Evolutionary conservation across 2,329 filamentous ascomycete genomes (phyloP).

Genomic region (Sporothrix schenckii): DNA sequence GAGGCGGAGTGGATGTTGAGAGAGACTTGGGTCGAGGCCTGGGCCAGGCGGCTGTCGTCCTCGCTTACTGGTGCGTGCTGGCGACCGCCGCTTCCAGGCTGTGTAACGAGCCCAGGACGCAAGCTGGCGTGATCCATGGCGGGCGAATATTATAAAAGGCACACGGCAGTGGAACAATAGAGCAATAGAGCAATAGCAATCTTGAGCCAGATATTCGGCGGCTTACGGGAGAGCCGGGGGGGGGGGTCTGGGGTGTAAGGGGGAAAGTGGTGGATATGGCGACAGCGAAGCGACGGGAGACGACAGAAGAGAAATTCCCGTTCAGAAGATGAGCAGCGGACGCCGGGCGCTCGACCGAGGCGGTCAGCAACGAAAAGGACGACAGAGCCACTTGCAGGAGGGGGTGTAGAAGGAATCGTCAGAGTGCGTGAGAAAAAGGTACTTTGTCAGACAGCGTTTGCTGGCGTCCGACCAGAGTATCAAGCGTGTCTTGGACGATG

Average conservation of each 20-base stretch:
- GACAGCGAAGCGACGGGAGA: conserved; percentile 17
- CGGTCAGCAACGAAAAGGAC: conserved; percentile 18
- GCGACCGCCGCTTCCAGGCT: conserved; percentile 21
- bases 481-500: not conserved
- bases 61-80: conserved; percentile 26
- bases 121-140: conserved; percentile 35
- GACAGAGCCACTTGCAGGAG: not conserved
- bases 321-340: not conserved
- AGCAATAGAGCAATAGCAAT: not conserved
- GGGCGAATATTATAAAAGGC: conserved; percentile 19
- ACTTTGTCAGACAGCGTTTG: conserved; percentile 14
- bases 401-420: not conserved
- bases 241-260: not conserved
- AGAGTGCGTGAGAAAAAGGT: conserved; percentile 15
- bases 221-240: not conserved
- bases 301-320: not conserved
- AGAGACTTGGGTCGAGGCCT: not conserved
- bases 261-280: not conserved
- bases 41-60: not conserved
- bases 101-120: conserved; percentile 29
- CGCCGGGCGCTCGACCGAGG: conserved; percentile 15
- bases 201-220: not conserved
- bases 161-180: not conserved
- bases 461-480: conserved; percentile 20
- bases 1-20: not conserved